Evolutionary conservation across 2,329 filamentous ascomycete genomes (phyloP), one percentile per base, ranked within the genome.

Genomic region (Phoma sp.): DNA sequence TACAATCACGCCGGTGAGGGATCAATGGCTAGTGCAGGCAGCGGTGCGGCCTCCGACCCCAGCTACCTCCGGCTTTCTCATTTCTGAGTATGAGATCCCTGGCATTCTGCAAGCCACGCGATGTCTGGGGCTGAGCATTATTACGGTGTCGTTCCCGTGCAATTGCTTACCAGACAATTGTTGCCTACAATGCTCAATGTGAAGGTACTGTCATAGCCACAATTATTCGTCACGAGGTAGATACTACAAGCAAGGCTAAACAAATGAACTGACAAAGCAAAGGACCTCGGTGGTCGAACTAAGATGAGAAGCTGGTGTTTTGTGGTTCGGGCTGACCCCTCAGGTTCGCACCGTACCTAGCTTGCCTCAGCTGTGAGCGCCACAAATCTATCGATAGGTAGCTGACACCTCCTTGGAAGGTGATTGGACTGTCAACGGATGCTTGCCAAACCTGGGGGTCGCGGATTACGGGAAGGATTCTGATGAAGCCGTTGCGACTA

Each of bases 331-430:
- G 51, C 51, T 54, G 45, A 54, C 29, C 39, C 39, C 51, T 53
- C 40, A 44, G 22, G 44, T 54, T 54, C 51, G 35, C 35, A 40
- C 39, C 35, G 45, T 45, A 14, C 48, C 36, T 44, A 51, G 51
- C 38, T 39, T 36, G 35, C 39, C 25, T 54, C 52, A 54, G 52
- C 52, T 49, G 14, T 23, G 13, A 49, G 14, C 45, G 45, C 45
- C 51, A 48, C 51, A 49, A 40, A 48, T 22, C 29, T 54, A 40
- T 13, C 37, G 23, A 29, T 9, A 54, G 51, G 45, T 49, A 54
- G 51, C 51, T 49, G 51, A 45, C 40, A 37, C 23, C 27, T 41
- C 40, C 30, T n/a, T 13, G 10, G 18, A 8, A 2, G 6, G 2
- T 27, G 18, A 44, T 41, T 49, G 45, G 40, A 10, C 23, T 13